Evolutionary conservation across 2,329 filamentous ascomycete species (phyloP).

Genomic region (Colletotrichum salicis): DNA sequence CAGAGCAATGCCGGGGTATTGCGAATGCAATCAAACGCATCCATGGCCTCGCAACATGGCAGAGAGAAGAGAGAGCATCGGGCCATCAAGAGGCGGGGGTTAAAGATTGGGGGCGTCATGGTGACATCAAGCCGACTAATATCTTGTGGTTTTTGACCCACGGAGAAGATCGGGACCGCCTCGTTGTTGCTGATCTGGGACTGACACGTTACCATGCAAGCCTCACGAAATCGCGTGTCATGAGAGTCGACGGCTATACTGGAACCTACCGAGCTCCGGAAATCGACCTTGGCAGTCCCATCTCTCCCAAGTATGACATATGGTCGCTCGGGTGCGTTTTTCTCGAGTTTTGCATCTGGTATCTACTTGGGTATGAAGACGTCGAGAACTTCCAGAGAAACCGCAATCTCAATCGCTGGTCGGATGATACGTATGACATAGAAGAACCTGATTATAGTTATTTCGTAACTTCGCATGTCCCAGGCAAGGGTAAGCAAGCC

Average conservation of each 20-base stretch:
- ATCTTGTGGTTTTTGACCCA: constrained; percentile 19
- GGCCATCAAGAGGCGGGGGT: background rate
- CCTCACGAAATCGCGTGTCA: constrained; percentile 12
- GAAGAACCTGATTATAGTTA: constrained; percentile 11
- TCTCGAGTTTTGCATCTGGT: constrained; percentile 43
- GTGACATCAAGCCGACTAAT: constrained; percentile 27
- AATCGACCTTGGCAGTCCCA: constrained; percentile 11
- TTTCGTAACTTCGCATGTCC: background rate
- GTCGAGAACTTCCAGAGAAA: background rate
- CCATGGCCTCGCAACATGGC: constrained; percentile 13
- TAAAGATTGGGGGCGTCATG: constrained; percentile 24
- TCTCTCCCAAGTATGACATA: constrained; percentile 40
- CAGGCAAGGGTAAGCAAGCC: background rate
- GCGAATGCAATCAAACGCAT: constrained; percentile 17
- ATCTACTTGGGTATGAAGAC: background rate
- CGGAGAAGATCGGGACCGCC: constrained; percentile 5
- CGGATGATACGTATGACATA: background rate
- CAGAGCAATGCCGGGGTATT: constrained; percentile 19
- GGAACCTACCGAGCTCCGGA: constrained; percentile 20
- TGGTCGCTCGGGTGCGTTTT: constrained; percentile 44
- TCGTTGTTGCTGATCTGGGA: constrained; percentile 22
- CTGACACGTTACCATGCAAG: constrained; percentile 14
- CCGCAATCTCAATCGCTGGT: background rate
- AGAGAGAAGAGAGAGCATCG: no score
- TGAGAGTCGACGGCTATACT: constrained; percentile 15